phyloP scores from a whole-genome alignment of 345 rosid genomes.

The Lenwebbia sp. region DNA sequence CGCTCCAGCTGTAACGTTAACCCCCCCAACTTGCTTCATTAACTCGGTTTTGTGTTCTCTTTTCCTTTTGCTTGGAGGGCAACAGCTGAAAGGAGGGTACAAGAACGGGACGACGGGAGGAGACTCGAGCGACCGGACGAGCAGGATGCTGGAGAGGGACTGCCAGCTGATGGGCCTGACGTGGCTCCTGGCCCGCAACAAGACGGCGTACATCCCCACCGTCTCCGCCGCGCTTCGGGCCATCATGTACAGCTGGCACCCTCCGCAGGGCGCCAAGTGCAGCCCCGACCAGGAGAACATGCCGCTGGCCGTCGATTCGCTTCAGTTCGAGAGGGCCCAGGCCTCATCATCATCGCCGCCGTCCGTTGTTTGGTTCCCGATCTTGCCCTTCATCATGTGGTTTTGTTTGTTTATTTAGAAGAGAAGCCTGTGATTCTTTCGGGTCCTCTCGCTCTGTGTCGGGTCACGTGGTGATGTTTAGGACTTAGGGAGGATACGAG shows the following conservation, averaged over 20 bases:
- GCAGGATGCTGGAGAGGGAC: slow-evolving; percentile 82
- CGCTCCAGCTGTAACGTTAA: neutral
- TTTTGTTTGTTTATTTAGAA: neutral
- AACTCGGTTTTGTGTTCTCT: neutral
- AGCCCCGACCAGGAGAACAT: slow-evolving; percentile 99
- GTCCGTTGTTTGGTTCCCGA: slow-evolving; percentile 5
- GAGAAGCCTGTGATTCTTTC: neutral
- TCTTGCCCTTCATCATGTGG: slow-evolving; percentile 21
- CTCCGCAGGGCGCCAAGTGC: slow-evolving; percentile 67
- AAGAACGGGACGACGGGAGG: slow-evolving; percentile 30
- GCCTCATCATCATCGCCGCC: slow-evolving; percentile 22
- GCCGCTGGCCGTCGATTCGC: slow-evolving; percentile 98
- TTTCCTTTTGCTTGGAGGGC: neutral
- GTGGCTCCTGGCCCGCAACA: slow-evolving; percentile 93
- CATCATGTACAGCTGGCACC: slow-evolving; percentile 79
- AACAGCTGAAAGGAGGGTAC: slow-evolving; percentile 61
- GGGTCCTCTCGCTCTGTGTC: neutral
- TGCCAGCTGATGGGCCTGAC: slow-evolving; percentile 98
- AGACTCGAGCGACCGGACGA: slow-evolving; percentile 39
- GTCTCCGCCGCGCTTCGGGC: slow-evolving; percentile 96
- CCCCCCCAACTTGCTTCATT: neutral
- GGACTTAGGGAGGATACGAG: neutral
- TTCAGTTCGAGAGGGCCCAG: slow-evolving; percentile 51
- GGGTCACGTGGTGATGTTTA: neutral
- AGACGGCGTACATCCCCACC: slow-evolving; percentile 95